A percentile compares a stretch with the other conserved stretches of the same genome.
These are phyloP conservation scores for Termitomyces sp. DNA, from an alignment of 768 basidiomycete genomes.

Conservation along the genomic window DNA sequence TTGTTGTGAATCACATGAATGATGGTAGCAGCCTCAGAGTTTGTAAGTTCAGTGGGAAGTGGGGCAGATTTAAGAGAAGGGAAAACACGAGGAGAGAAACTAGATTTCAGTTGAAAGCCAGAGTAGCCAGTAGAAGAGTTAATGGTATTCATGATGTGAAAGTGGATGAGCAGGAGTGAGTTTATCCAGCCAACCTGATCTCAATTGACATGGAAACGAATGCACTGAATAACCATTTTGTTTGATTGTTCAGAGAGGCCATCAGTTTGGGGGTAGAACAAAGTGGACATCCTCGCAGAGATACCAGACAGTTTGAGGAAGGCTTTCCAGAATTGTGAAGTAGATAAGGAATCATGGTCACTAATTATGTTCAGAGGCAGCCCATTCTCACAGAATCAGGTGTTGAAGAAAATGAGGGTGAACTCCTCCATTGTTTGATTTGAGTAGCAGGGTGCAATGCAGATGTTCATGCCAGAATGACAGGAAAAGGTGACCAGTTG, in stretches of 20 bases:
- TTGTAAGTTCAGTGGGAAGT: constrained; percentile 10
- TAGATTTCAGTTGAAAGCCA: constrained; percentile 24
- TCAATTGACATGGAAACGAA: constrained; percentile 22
- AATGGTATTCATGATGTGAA: constrained; percentile 30
- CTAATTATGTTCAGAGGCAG: constrained; percentile 21
- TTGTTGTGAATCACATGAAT: too few species aligned
- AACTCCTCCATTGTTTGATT: background rate
- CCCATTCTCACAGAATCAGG: constrained; percentile 21
- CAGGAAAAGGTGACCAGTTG: background rate
- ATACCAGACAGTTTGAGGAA: constrained; percentile 8
- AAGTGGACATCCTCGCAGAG: background rate
- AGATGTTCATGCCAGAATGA: background rate
- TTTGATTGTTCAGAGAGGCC: constrained; percentile 18
- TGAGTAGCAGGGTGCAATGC: background rate
- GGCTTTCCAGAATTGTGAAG: constrained; percentile 29
- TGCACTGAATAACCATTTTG: constrained; percentile 22
- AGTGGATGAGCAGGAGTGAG: constrained; percentile 22
- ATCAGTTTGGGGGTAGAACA: constrained; percentile 32
- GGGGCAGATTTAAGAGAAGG: background rate
- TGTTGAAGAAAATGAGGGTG: background rate
- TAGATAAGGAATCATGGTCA: constrained; percentile 24
- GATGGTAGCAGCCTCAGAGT: too few species aligned
- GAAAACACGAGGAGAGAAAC: background rate
- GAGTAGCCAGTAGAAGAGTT: constrained; percentile 29
- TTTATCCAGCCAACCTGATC: constrained; percentile 28